phyloP scores from a whole-genome alignment of 2,329 filamentous ascomycete species.

The Fusarium liriodendri region DNA sequence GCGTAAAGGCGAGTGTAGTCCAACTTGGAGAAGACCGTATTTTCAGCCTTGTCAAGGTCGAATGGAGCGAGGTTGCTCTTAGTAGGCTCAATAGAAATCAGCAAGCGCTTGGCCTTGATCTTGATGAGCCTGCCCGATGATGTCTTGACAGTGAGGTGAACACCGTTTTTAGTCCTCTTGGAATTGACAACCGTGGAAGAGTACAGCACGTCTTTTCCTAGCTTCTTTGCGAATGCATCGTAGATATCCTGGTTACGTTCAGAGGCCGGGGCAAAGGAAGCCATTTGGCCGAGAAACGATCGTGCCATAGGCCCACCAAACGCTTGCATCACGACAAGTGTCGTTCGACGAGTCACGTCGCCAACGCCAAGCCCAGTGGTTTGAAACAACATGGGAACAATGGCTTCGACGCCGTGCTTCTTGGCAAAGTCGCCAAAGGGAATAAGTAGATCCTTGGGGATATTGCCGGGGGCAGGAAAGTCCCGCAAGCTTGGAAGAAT shows the following conservation, averaged over 20 bases:
- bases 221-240: conserved; percentile 47
- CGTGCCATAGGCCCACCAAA: conserved; percentile 51
- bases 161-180: conserved; percentile 42
- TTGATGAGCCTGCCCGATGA: conserved; percentile 36
- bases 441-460: conserved; percentile 51
- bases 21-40: conserved; percentile 49
- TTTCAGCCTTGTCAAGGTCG: conserved; percentile 47
- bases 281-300: conserved; percentile 44
- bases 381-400: conserved; percentile 54
- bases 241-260: conserved; percentile 55
- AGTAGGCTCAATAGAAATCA: conserved; percentile 52
- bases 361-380: conserved; percentile 57
- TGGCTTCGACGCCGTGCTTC: conserved; percentile 58
- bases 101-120: conserved; percentile 49
- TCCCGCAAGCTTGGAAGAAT: conserved; percentile 50
- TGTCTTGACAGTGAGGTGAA: conserved; percentile 43
- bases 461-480: conserved; percentile 54
- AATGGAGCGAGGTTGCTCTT: conserved; percentile 47
- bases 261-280: conserved; percentile 48
- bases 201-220: conserved; percentile 52
- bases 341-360: conserved; percentile 55
- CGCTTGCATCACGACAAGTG: conserved; percentile 58
- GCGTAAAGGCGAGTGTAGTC: conserved; percentile 48
- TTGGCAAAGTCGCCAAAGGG: conserved; percentile 60
- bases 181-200: conserved; percentile 48